phyloP scores from a whole-genome alignment of 202 grass and related monocot genomes.

The Schoenoplectus triqueter region DNA sequence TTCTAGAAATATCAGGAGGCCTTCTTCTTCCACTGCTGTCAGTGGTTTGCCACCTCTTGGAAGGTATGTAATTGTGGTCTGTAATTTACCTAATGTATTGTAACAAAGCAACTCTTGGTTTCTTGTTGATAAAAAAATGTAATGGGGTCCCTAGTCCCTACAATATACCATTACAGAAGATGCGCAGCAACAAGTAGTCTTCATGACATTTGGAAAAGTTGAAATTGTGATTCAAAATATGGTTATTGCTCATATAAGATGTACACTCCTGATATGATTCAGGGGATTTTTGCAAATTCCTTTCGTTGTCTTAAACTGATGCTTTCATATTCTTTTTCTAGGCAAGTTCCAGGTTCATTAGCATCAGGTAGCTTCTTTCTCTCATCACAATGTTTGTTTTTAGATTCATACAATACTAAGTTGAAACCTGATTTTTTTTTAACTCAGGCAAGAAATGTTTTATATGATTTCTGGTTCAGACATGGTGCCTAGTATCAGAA shows the following conservation, averaged over 20 bases:
- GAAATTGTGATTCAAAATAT: neutral
- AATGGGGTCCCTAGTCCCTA: neutral
- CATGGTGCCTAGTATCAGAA: neutral
- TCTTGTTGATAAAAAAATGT: constrained; percentile 17
- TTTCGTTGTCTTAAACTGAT: constrained; percentile 35
- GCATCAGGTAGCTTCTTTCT: constrained; percentile 56
- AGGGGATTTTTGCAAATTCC: constrained; percentile 11
- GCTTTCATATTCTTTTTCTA: constrained; percentile 49
- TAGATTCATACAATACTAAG: too few relatives aligned
- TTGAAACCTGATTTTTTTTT: too few relatives aligned
- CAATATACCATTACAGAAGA: constrained; percentile 21
- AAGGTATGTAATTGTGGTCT: constrained; percentile 50
- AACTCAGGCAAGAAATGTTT: neutral
- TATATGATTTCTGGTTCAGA: neutral
- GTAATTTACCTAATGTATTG: neutral
- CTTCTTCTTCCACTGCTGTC: constrained; percentile 59
- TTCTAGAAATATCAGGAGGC: constrained; percentile 62
- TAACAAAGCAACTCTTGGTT: constrained; percentile 32
- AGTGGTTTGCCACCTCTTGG: constrained; percentile 61
- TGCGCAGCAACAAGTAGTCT: neutral
- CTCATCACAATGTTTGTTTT: neutral
- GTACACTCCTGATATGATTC: neutral
- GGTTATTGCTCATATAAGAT: neutral
- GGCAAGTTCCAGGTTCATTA: constrained; percentile 55
- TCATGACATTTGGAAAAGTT: neutral